Base-by-base conservation (phyloP, 1,284 basidiomycete genomes). In the Trichosporon ovoides region DNA sequence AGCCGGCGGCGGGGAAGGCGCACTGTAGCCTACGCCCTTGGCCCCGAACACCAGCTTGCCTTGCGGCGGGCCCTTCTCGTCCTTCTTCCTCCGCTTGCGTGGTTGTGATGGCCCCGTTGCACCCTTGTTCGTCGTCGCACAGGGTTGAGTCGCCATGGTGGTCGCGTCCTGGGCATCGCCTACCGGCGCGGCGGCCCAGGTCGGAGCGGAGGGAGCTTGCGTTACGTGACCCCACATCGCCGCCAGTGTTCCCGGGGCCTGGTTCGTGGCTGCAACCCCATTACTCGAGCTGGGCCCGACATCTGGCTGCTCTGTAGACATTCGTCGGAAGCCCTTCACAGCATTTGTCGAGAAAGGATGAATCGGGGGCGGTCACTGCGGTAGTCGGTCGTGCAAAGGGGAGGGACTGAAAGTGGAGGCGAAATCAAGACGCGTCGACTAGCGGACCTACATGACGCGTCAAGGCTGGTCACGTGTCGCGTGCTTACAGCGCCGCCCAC, bases 31-130 rank as follows among this genome's bases (percentile, higher is more conserved):
- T 18, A 61, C 35, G 0, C 57, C 59, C n/a, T 53, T 24, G 7
- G 50, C 57, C 19, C 52, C 34, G 24, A 61, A 58, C 5, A 58
- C 54, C 13, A 63, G 62, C 7, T 55, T 51, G 0, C 38, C 62
- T 33, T 63, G 58, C 16, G 35, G 24, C 3, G 53, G 33, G 3
- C 28, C 49, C 13, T 18, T 48, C 12, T 52, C 24, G 10, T 59
- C 61, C 48, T 63, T 63, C 49, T 56, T 59, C 31, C 52, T 37
- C 18, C 62, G 37, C 56, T 63, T 63, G 36, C 62, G 58, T 16
- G 33, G 52, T 3, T 38, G 43, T 7, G 43, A 48, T 4, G 22
- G 28, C 28, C 28, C 43, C 22, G 24, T 31, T 14, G 43, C 16
- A 19, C 22, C 22, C 38, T 43, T 43, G 19, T 13, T 24, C 38